Evolutionary conservation across 768 basidiomycete genomes (phyloP), one percentile per base, ranked within the genome.

Genomic region (Termitomyces sp.): DNA sequence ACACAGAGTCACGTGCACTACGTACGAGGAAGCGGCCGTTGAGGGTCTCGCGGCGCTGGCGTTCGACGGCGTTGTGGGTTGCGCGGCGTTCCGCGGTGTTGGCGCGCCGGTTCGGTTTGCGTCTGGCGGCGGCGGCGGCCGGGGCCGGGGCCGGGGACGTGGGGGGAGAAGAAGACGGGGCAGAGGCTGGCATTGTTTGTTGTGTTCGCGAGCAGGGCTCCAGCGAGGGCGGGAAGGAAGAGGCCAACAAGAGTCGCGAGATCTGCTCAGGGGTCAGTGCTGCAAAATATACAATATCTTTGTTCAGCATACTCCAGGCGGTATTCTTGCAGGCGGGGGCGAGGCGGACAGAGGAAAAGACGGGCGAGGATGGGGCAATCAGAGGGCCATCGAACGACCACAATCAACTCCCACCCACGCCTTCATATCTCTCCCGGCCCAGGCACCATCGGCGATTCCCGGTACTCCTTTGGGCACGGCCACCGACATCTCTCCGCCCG

Each of bases 51-150:
- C 96, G 80, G 52, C 96, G 84, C 70, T 91, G 90, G 55, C 97
- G 83, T 79, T 98, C 97, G 60, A 98, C 94, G 37, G 97, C 96
- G 72, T 98, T 99, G 78, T 99, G 96, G 29, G 92, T 95, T 4
- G 94, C 94, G 40, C 96, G 81, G 74, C 96, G 92, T 73, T 98
- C 96, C 56, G 95, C 96, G 56, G 96, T 98, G 77, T 98, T 98
- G 56, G 94, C 95, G 37, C 95, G 86, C 64, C 94, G 83, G 69
- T 84, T 86, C 59, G 92, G 86, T 74, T 96, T 96, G 73, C 91
- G 86, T 72, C 91, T 92, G 61, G 77, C 42, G 57, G 64, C 47
- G 53, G 34, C 25, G 25, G 25, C 25, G 25, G 25, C 25, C 25
- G 25, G 25, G 25, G 25, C 25, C 25, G 48, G 63, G 58, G 64